These are phyloP conservation scores for Colletotrichum siamense DNA, from an alignment of 2,329 filamentous ascomycete genomes.

Conservation along the genomic window DNA sequence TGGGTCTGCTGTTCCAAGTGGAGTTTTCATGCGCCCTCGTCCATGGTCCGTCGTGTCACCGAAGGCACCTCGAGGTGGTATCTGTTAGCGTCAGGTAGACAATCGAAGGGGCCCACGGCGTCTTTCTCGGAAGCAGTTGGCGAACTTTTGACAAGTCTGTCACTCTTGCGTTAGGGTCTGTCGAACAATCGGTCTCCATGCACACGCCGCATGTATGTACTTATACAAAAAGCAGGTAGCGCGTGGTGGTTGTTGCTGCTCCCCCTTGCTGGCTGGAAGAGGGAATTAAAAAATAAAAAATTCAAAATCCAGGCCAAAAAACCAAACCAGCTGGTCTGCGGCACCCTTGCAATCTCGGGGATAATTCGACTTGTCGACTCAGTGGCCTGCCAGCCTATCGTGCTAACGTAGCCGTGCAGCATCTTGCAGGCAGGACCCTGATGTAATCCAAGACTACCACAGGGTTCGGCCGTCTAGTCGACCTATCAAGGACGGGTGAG, in stretches of 20 bases:
- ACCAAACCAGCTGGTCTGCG: not conserved
- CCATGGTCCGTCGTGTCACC: constrained; percentile 2
- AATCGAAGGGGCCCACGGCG: not conserved
- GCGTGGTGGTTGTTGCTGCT: not conserved
- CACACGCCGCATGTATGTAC: not conserved
- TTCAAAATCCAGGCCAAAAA: not conserved
- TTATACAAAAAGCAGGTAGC: not conserved
- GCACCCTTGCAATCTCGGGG: constrained; percentile 17
- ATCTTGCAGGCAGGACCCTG: constrained; percentile 20
- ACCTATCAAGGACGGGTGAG: not conserved
- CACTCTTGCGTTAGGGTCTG: not conserved
- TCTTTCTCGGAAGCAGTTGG: constrained; percentile 8
- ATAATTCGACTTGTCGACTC: constrained; percentile 22
- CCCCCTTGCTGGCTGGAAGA: not conserved
- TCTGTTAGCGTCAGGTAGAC: not conserved
- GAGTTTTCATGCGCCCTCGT: constrained; percentile 10
- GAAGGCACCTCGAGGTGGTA: not conserved
- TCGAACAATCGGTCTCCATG: not conserved
- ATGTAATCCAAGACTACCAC: not conserved
- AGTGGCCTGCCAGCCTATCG: not conserved
- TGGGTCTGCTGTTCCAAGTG: constrained; percentile 16
- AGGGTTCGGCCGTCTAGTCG: not conserved
- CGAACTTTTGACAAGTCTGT: constrained; percentile 10
- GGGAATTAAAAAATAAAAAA: not conserved
- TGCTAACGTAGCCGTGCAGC: not conserved